Conservation (phyloP, 345 rosid genomes). For the Populus euphratica region DNA sequence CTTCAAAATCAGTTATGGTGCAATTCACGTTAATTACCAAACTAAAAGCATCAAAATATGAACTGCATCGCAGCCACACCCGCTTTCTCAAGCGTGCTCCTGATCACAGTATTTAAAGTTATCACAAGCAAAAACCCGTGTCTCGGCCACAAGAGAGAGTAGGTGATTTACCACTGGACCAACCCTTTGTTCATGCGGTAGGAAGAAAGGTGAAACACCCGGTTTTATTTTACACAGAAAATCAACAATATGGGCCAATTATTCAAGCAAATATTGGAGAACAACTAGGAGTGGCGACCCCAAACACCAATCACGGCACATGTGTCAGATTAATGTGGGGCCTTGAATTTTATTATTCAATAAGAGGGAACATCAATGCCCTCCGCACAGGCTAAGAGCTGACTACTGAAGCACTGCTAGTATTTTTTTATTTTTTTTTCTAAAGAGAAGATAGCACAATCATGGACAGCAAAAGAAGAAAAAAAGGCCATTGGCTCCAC, state of each 20-base stretch:
- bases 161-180: no score
- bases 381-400: neutral
- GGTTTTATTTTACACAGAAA: no score
- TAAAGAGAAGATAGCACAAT: conserved; percentile 7
- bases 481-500: conserved; percentile 4
- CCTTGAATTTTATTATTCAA: neutral
- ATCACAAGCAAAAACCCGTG: no score
- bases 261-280: neutral
- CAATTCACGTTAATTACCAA: no score
- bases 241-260: neutral
- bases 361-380: neutral
- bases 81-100: no score
- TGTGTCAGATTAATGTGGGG: neutral
- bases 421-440: neutral
- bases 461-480: neutral
- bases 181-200: no score
- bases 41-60: no score
- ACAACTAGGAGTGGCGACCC: neutral
- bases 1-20: no score
- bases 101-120: no score
- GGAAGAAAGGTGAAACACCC: neutral
- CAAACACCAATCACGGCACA: conserved; percentile 2
- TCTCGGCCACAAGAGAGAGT: no score
- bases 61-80: no score
- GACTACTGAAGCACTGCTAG: neutral